Percentiles rank a stretch among this genome's conserved stretches.
phyloP scores from a whole-genome alignment of 805 yeast species.

The Kodamaea kakaduensis region DNA sequence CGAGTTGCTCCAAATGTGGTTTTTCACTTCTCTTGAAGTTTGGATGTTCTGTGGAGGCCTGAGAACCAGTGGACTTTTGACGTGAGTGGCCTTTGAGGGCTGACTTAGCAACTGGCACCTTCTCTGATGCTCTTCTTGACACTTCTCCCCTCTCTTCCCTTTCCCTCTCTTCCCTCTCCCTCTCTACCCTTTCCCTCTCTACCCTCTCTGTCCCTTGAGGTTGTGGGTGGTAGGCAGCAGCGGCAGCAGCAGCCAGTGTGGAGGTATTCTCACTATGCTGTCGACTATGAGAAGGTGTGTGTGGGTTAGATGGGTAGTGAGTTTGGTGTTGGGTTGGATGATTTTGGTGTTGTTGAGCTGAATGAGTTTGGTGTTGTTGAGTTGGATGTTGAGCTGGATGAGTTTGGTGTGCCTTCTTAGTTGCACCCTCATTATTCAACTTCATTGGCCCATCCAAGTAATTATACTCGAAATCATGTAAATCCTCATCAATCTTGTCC shows the following conservation, averaged over 20 bases:
- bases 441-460: slow-evolving; percentile 27
- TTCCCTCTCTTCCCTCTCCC: too few species aligned
- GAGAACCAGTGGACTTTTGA: neutral
- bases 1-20: slow-evolving; percentile 3
- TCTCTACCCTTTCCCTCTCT: too few species aligned
- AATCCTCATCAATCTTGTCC: slow-evolving; percentile 40
- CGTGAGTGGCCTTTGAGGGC: neutral
- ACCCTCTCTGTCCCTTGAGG: too few species aligned
- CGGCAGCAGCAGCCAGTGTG: slow-evolving; percentile 2
- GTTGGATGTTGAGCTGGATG: neutral
- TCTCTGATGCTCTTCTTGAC: too few species aligned
- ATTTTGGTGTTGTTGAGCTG: neutral
- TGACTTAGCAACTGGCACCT: too few species aligned
- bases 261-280: too few species aligned
- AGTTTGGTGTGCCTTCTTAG: neutral
- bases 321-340: too few species aligned
- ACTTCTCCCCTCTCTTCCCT: too few species aligned
- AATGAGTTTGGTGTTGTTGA: neutral
- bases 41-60: neutral
- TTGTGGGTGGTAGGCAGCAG: slow-evolving; percentile 2
- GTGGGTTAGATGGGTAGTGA: too few species aligned
- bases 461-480: slow-evolving; percentile 40
- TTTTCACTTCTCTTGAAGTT: neutral
- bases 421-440: slow-evolving; percentile 3
- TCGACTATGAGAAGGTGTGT: too few species aligned